Evolutionary conservation across 106 monocot species (phyloP).

Genomic region (Amphibolis antarctica): DNA sequence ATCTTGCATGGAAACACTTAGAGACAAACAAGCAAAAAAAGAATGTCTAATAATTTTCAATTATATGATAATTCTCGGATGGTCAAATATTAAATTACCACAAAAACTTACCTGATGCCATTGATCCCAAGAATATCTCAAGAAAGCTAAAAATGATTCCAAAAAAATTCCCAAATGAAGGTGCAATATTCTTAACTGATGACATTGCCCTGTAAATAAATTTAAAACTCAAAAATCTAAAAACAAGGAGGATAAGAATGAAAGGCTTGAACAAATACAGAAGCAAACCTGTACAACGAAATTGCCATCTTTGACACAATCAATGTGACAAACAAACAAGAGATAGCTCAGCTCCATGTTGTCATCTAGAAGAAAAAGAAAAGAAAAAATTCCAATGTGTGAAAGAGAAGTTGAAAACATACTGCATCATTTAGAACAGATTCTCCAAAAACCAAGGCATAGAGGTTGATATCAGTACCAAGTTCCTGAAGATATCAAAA

Average conservation of each 20-base stretch:
- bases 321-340: background rate
- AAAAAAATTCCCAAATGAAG: conserved; percentile 51
- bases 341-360: background rate
- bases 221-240: conserved; percentile 8
- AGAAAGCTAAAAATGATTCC: conserved; percentile 66
- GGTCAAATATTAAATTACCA: background rate
- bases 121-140: conserved; percentile 97
- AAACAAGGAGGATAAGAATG: conserved; percentile 2
- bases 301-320: conserved; percentile 90
- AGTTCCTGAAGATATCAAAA: conserved; percentile 48
- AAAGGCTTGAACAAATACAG: conserved; percentile 5
- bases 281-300: conserved; percentile 85
- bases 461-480: conserved; percentile 85
- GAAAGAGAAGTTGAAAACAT: conserved; percentile 9
- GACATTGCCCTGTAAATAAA: conserved; percentile 70
- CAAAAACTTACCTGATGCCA: conserved; percentile 64
- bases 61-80: background rate
- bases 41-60: too few species aligned
- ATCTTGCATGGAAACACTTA: too few species aligned
- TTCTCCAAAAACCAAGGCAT: conserved; percentile 98
- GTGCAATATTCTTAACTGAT: conserved; percentile 70
- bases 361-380: conserved; percentile 14
- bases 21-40: too few species aligned
- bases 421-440: conserved; percentile 99
- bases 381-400: background rate